Evolutionary conservation across 2,329 filamentous ascomycete genomes (phyloP).

Genomic region (Anthostomella pinea): DNA sequence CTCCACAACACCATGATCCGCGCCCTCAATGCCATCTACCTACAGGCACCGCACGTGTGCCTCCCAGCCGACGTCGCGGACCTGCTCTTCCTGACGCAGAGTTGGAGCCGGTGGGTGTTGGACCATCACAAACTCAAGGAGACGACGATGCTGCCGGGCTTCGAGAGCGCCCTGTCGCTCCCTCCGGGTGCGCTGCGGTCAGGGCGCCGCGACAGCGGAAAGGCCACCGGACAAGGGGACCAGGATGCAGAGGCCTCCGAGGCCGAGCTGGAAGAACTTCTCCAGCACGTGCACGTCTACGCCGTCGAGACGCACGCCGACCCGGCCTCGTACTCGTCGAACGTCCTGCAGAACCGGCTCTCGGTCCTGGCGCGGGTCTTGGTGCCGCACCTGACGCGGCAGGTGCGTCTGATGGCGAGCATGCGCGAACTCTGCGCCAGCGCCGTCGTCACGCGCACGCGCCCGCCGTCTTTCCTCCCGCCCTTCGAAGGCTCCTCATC

Average conservation of each 20-base stretch:
- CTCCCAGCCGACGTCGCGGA: constrained; percentile 29
- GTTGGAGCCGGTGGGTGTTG: constrained; percentile 29
- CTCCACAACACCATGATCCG: constrained; percentile 37
- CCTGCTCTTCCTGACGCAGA: constrained; percentile 30
- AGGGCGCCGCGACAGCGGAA: constrained; percentile 1
- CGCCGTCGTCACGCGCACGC: too few species aligned
- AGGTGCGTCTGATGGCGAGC: constrained; percentile 10
- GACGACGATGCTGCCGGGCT: constrained; percentile 28
- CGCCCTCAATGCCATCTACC: constrained; percentile 35
- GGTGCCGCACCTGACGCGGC: constrained; percentile 13
- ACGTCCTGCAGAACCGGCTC: constrained; percentile 12
- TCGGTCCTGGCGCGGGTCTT: constrained; percentile 12
- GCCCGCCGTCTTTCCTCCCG: neutral
- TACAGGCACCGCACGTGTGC: constrained; percentile 33
- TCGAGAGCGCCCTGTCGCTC: constrained; percentile 24
- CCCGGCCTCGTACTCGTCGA: constrained; percentile 13
- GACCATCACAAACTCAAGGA: constrained; percentile 33
- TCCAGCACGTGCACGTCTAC: constrained; percentile 11
- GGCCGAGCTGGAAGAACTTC: neutral
- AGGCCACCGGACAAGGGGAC: neutral
- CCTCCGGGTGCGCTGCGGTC: constrained; percentile 16
- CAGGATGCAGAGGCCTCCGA: neutral
- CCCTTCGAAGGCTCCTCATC: too few species aligned
- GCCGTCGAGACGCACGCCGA: constrained; percentile 9
- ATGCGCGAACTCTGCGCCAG: constrained; percentile 15